Evolutionary conservation across 129 eudicot genomes (phyloP).

Genomic region (Rutidosis leptorrhynchoides): DNA sequence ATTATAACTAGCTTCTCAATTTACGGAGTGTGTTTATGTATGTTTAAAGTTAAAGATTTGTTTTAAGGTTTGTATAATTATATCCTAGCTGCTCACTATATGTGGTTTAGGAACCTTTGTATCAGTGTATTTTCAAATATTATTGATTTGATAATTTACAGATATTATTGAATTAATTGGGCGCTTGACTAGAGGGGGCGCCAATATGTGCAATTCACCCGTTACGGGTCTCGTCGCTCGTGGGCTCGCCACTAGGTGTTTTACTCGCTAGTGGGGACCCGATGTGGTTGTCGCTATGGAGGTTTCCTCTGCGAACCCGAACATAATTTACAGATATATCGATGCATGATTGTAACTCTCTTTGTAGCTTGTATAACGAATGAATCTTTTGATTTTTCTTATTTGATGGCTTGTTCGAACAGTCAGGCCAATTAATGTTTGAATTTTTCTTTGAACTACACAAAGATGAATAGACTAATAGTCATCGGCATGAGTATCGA

Average conservation of each 20-base stretch:
- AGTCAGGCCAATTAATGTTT: neutral
- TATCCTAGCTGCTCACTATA: neutral
- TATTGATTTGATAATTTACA: neutral
- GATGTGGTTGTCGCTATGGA: too few species aligned
- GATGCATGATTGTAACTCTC: too few species aligned
- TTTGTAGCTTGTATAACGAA: too few species aligned
- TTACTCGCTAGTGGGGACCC: too few species aligned
- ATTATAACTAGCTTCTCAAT: too few species aligned
- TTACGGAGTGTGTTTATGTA: slow-evolving; percentile 1
- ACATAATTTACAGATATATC: too few species aligned
- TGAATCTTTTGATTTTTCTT: neutral
- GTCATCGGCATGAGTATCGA: neutral
- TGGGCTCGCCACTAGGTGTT: too few species aligned
- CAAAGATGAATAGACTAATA: neutral
- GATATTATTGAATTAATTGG: too few species aligned
- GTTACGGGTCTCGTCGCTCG: too few species aligned
- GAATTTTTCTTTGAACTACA: neutral
- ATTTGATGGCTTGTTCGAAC: neutral
- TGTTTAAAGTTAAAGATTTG: neutral
- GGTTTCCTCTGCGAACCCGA: too few species aligned
- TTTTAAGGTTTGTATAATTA: neutral
- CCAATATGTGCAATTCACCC: too few species aligned
- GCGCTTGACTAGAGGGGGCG: too few species aligned
- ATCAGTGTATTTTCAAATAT: neutral
- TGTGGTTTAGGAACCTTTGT: neutral